phyloP scores from a whole-genome alignment of 2,329 filamentous ascomycete genomes.

The Talaromyces sp. region DNA sequence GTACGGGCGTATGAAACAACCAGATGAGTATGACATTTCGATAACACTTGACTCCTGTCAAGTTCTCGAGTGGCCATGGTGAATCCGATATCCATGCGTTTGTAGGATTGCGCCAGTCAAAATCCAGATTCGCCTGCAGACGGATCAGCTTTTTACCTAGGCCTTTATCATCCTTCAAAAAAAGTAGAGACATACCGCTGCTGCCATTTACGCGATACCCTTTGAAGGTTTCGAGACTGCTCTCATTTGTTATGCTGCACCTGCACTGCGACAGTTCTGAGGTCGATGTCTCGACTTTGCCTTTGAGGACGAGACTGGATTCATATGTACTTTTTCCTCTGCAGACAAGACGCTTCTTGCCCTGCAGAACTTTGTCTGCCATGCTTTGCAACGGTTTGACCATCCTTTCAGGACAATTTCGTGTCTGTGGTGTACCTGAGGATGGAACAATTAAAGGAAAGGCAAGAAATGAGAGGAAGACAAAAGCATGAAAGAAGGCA shows the following conservation, averaged over 20 bases:
- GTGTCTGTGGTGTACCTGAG: not conserved
- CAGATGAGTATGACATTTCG: constrained; percentile 26
- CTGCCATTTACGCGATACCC: not conserved
- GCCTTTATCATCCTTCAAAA: not conserved
- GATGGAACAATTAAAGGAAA: not conserved
- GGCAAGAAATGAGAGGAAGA: not conserved
- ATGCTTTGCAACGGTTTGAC: not conserved
- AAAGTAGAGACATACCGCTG: not conserved
- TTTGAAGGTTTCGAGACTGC: not conserved
- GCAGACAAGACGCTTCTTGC: not conserved
- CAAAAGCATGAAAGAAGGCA: not conserved
- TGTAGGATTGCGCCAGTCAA: not conserved
- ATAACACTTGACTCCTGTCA: constrained; percentile 24
- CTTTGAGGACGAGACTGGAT: constrained; percentile 7
- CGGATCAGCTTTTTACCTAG: not conserved
- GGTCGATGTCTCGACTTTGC: not conserved
- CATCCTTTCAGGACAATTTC: not conserved
- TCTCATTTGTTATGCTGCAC: not conserved
- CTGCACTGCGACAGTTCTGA: not conserved
- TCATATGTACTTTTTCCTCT: constrained; percentile 6
- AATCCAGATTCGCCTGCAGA: not conserved
- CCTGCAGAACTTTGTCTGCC: not conserved
- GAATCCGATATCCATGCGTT: not conserved
- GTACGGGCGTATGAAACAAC: constrained; percentile 26
- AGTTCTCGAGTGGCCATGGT: not conserved